Evolutionary conservation across 352 stramenopile genomes (phyloP), one percentile per base, ranked within the genome.

Genomic region (Blastocystis sp.): DNA sequence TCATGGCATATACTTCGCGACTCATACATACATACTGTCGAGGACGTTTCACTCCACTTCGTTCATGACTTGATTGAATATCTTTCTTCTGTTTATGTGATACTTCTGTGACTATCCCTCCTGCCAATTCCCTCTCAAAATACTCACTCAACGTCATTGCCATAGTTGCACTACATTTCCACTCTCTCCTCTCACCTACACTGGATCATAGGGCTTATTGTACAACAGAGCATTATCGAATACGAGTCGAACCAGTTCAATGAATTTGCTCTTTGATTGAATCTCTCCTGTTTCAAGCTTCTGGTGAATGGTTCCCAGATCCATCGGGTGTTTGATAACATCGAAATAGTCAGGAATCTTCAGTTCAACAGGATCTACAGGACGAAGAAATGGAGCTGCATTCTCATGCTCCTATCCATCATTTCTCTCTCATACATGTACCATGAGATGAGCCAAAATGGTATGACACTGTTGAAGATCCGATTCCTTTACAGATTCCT

Each of bases 221-320:
- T 98, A 99, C 0, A 94, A 88, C 91, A 98, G 97, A 19, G 95
- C 95, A 89, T 99, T 99, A 63, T 93, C 92, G 88, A 98, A 99
- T 12, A 98, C 96, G 1, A 98, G 91, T 42, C 95, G 93, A 0
- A 98, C 91, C 83, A 98, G 94, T 24, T 92, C 93, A 24, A 91
- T 92, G 92, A 96, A 98, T 19, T 90, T 91, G 75, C 97, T 98
- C 90, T 91, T 92, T 42, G 91, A 92, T 37, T 69, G 90, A 88
- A 93, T 94, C 14, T 58, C 35, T 21, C 24, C 42, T 21, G 69
- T 49, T 39, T 80, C n/a, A 46, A 96, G 89, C 43, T 93, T 94
- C 54, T 93, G 91, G 61, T 93, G 91, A 73, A 98, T 94, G 0
- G 94, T 98, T 6, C 94, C 93, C 21, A 89, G 51, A 51, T 89